Evolutionary conservation across 306 rosid species (phyloP), one percentile per base, ranked within the genome.

Genomic region (Castanea crenata): DNA sequence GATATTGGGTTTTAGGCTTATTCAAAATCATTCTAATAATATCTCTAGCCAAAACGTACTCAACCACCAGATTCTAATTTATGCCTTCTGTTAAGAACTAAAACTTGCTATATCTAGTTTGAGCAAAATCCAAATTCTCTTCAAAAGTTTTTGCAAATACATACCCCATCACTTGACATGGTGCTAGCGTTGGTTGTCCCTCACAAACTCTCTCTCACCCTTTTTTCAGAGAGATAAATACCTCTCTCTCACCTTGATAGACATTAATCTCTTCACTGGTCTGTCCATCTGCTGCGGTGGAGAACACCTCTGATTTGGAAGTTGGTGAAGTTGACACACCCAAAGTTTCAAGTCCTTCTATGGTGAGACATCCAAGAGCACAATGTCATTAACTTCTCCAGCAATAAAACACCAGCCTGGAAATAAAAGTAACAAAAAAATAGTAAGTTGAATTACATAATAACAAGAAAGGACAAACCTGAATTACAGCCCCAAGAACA

Each of bases 141-240:
- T 65, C 70, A 16, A 23, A 11, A 73, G 68, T 3, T 32, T 1
- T 54, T n/a, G 7, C 3, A 49, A 52, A 7, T 55, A 27, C 59
- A 46, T 88, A 95, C 99, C 99, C 90, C 99, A 51, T 95, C 99
- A 63, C 76, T 73, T 34, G 96, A 98, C 80, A 95, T 87, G 55
- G 98, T 95, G 80, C 99, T 95, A 38, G 99, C 98, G 77, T 96
- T 96, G 21, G 98, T 95, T 63, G 41, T 35, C 99, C 88, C 98
- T 85, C 5, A 95, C 97, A 72, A 95, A 92, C 67, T 95, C 99
- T 84, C 99, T 82, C 81, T 95, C 98, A 0, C 98, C 97, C 68
- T 21, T 21, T 21, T 21, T 21, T 21, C 21, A 21, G 21, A n/a
- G 21, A 21, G 21, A 21, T 21, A 21, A 21, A 21, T 21, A 21